Conservation (phyloP, 495 filamentous ascomycete genomes). For the Talaromyces stipitatus region DNA sequence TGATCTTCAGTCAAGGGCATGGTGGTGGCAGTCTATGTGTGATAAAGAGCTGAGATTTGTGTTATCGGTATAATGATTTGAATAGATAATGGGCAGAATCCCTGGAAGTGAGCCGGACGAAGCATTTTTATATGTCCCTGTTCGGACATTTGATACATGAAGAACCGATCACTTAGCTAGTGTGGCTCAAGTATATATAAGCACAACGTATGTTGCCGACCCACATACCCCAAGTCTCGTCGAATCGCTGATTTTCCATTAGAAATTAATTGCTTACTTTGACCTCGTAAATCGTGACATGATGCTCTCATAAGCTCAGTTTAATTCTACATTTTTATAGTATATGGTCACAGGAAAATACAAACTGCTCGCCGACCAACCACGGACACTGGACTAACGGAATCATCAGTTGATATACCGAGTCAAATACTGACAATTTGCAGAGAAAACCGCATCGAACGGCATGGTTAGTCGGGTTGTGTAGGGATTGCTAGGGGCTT, state of each 20-base stretch:
- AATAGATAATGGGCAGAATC: not conserved
- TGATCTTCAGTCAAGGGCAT: slow-evolving; percentile 10
- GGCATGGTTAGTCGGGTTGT: not conserved
- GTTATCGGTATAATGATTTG: not conserved
- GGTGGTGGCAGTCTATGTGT: not conserved
- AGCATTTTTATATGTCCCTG: not conserved
- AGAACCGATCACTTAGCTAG: not conserved
- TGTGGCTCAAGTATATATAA: not conserved
- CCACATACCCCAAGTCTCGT: not conserved
- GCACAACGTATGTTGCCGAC: not conserved
- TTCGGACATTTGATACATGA: too few relatives aligned
- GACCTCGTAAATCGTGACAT: not conserved
- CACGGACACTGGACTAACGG: too few relatives aligned
- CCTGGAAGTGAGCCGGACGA: not conserved
- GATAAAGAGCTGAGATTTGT: too few relatives aligned
- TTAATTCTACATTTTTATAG: too few relatives aligned
- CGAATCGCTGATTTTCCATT: not conserved
- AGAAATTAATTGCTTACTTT: not conserved
- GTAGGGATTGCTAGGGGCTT: not conserved
- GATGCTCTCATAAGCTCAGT: not conserved
- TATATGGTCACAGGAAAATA: too few relatives aligned
- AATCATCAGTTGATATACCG: not conserved
- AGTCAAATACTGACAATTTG: not conserved
- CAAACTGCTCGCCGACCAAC: too few relatives aligned
- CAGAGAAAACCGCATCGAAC: not conserved